Evolutionary conservation across 176 grass and related monocot genomes (phyloP), one percentile per base, ranked within the genome.

Genomic region (Musa troglodytarum): DNA sequence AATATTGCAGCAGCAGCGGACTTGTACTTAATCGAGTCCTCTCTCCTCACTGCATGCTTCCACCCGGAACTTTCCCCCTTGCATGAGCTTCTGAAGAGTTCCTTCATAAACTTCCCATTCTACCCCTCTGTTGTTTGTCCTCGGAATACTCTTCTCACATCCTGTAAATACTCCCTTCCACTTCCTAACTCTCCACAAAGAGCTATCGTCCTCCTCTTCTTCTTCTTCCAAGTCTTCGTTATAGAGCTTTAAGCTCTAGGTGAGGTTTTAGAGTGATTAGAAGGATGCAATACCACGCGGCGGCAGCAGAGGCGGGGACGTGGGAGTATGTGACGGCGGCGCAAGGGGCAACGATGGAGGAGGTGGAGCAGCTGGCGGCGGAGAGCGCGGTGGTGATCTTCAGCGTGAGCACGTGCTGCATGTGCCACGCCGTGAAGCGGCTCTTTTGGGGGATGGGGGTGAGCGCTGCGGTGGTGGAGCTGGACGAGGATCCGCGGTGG

Each of bases 381-480:
- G 95, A 98, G 84, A 87, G 87, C 81, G 95, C 95, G 53, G 95
- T 98, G 68, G 95, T 98, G 56, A 87, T 98, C 56, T 98, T 98
- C 88, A 94, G 90, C 82, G 88, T 93, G 72, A 98, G 90, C 90
- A 89, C 81, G 64, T 98, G 95, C 82, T 98, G 94, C 88, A 98
- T 98, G 94, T 93, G 94, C 82, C 94, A 98, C 81, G 94, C 94
- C 19, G 94, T 98, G 88, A 98, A 98, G 84, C 80, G 90, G 25
- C 94, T 98, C 77, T 98, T 98, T 82, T 91, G 94, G 72, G 90
- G 90, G 71, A 98, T 98, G 94, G 94, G 94, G 9, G 90, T 98
- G 34, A 86, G 93, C 86, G 90, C 90, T 10, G 85, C 82, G 10
- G 90, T 93, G 76, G 83, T 93, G 80, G 94, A 98, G 80, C 90